phyloP scores from a whole-genome alignment of 169 alveolate species.

The Plasmodium chabaudi region DNA sequence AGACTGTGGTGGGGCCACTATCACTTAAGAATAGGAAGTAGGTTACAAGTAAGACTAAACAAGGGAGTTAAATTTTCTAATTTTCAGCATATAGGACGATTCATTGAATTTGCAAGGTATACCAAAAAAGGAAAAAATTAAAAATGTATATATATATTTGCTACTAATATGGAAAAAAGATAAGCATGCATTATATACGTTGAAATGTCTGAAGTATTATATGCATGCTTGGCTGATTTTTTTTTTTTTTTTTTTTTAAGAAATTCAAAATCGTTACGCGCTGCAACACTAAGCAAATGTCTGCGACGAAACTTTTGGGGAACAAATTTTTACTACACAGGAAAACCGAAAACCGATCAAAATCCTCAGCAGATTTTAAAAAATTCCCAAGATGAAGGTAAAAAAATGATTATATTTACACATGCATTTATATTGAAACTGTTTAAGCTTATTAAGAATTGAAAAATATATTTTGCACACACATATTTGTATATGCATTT shows the following conservation, averaged over 20 bases:
- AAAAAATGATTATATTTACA: background rate
- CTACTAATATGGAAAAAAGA: too few relatives aligned
- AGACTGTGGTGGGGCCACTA: constrained; percentile 74
- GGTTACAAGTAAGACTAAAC: constrained; percentile 54
- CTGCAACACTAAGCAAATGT: constrained; percentile 73
- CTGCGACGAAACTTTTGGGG: constrained; percentile 69
- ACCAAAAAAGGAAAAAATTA: background rate
- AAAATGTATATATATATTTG: background rate
- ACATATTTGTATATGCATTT: background rate
- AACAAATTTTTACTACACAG: constrained; percentile 31
- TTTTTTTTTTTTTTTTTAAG: background rate
- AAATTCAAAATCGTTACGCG: constrained; percentile 28
- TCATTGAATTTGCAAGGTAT: constrained; percentile 70
- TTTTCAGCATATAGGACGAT: constrained; percentile 62
- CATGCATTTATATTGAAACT: too few relatives aligned
- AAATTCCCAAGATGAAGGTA: constrained; percentile 60
- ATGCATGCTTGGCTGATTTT: background rate
- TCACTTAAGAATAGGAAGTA: constrained; percentile 58
- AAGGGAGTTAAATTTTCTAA: constrained; percentile 67
- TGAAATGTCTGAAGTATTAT: background rate
- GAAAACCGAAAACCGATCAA: constrained; percentile 43
- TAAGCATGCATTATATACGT: background rate
- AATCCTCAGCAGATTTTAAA: constrained; percentile 40
- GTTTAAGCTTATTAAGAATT: background rate
- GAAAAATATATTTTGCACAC: background rate